These are phyloP conservation scores for Kitagawia praeruptora DNA, from an alignment of 129 eudicot genomes.

Conservation along the genomic window DNA sequence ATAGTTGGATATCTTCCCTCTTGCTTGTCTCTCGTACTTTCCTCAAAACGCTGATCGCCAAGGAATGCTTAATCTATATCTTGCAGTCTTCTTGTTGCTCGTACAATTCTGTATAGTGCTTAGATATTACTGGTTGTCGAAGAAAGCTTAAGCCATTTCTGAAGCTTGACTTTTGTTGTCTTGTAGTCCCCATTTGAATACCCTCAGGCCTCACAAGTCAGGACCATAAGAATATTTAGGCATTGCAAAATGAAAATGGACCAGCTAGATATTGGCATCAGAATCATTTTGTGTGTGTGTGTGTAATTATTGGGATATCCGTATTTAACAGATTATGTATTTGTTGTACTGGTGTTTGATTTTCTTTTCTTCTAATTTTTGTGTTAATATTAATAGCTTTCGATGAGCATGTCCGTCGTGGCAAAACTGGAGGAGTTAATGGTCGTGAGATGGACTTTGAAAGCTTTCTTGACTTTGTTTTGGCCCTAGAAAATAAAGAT, in stretches of 20 bases:
- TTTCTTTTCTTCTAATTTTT: background rate
- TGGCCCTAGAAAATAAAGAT: conserved; percentile 88
- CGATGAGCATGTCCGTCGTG: conserved; percentile 92
- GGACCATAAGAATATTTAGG: background rate
- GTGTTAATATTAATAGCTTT: conserved; percentile 36
- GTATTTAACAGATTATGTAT: background rate
- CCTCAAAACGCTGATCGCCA: background rate
- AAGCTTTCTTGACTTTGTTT: conserved; percentile 90
- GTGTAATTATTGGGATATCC: background rate
- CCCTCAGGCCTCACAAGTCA: background rate
- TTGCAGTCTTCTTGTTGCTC: background rate
- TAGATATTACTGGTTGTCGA: background rate
- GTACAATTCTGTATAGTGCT: background rate
- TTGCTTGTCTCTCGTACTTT: background rate
- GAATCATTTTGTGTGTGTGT: background rate
- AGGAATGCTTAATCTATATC: background rate
- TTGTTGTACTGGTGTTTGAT: background rate
- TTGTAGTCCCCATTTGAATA: background rate
- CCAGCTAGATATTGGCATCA: background rate
- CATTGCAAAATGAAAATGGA: background rate
- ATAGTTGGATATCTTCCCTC: background rate
- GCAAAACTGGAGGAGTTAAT: conserved; percentile 73
- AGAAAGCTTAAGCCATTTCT: background rate
- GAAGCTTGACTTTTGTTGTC: background rate
- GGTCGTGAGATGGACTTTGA: conserved; percentile 94